Evolutionary conservation across 2,329 filamentous ascomycete species (phyloP), one percentile per base, ranked within the genome.

Genomic region (Cadophora gregata): DNA sequence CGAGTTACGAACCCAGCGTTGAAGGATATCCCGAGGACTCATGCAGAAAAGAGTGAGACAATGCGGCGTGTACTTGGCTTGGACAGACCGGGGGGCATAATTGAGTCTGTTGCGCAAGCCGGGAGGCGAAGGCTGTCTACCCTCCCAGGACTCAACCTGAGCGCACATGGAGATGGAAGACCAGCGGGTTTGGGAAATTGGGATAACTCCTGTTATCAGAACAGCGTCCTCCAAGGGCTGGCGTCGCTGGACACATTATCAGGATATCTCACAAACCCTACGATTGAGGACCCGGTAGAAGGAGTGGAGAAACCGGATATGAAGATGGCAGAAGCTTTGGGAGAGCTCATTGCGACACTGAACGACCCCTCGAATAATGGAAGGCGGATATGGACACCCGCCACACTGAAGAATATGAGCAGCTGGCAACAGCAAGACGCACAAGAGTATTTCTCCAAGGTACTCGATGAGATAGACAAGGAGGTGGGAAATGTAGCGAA

Each of bases 181-280:
- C 91, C 83, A 59, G 84, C 82, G 1, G 96, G 96, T 0, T 81
- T 98, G 62, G 93, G 93, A 10, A 99, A 99, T 77, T 90, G 89
- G 81, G 93, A 97, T 81, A 97, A 97, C 77, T 97, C 93, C 1
- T 98, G 96, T 81, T 99, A 97, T 78, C 96, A 98, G 79, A 99
- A 99, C 79, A 97, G 94, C 76, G 90, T 97, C 24, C 87, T 99
- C 12, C 93, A 97, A 78, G 89, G 90, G 7, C 82, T 98, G 50
- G 89, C 94, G 1, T 90, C 94, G 4, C 82, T 98, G 33, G 84
- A 86, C 21, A 86, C 90, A 4, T 81, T 98, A 33, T 85, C 86
- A 29, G 81, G 80, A 2, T 96, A 93, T 74, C 84, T 97, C 8
- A 81, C 80, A 1, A 80, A 78, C 9, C 79, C 83, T 25, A 79